Conservation (phyloP, 2,329 filamentous ascomycete species). For the Trichoderma semiorbis region DNA sequence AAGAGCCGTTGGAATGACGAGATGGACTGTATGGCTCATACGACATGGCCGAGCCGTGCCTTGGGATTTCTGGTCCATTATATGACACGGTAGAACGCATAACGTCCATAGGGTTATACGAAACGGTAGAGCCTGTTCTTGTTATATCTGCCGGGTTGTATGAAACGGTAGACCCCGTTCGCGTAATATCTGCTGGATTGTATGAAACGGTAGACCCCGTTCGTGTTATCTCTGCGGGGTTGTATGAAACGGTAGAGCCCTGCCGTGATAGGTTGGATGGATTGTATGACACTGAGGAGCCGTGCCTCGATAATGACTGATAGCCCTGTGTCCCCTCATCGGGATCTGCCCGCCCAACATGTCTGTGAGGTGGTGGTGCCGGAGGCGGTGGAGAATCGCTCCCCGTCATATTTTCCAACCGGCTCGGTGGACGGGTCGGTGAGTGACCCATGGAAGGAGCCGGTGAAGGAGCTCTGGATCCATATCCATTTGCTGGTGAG, state of each 20-base stretch:
- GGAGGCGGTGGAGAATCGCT: conserved; percentile 70
- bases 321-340: conserved; percentile 15
- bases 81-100: conserved; percentile 35
- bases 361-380: conserved; percentile 78
- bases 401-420: conserved; percentile 30
- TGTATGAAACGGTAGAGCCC: conserved; percentile 35
- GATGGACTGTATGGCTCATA: conserved; percentile 24
- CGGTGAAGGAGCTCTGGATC: conserved; percentile 23
- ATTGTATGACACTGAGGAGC: conserved; percentile 33
- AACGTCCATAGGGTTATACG: conserved; percentile 32
- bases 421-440: conserved; percentile 25
- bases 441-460: conserved; percentile 10
- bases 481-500: conserved; percentile 29
- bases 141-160: conserved; percentile 24
- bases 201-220: conserved; percentile 32
- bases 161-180: conserved; percentile 36
- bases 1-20: conserved; percentile 27
- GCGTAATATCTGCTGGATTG: conserved; percentile 31
- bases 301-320: conserved; percentile 28
- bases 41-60: conserved; percentile 36
- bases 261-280: conserved; percentile 34
- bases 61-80: conserved; percentile 31
- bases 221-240: conserved; percentile 16
- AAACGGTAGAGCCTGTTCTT: conserved; percentile 22
- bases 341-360: conserved; percentile 41